These are phyloP conservation scores for Conticribra weissflogii DNA, from an alignment of 108 stramenopile genomes.

Conservation along the genomic window DNA sequence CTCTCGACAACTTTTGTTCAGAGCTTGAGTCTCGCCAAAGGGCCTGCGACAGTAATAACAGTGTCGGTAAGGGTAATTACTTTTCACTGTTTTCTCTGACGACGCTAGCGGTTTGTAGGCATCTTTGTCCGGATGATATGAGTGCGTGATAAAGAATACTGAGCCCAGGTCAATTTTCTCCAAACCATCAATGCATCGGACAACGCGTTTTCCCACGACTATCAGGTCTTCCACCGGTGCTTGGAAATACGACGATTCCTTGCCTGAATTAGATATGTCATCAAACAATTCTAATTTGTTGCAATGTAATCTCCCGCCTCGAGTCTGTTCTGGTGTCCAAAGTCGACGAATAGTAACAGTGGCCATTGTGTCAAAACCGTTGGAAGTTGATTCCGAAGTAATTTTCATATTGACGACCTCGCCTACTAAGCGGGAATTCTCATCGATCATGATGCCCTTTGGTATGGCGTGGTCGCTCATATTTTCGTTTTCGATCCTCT, in stretches of 20 bases:
- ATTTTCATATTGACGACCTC: constrained; percentile 61
- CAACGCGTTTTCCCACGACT: constrained; percentile 43
- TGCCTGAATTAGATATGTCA: neutral
- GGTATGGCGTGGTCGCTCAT: neutral
- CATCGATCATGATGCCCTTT: constrained; percentile 4
- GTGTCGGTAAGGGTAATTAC: neutral
- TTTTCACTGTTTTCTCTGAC: neutral
- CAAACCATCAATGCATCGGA: constrained; percentile 18
- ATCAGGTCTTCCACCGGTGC: constrained; percentile 65
- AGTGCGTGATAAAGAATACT: constrained; percentile 35
- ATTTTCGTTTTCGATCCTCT: constrained; percentile 1
- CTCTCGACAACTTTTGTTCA: no score
- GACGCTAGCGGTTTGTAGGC: constrained; percentile 29
- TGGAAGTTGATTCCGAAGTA: neutral
- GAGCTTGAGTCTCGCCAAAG: neutral
- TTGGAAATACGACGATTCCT: constrained; percentile 30
- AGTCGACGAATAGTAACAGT: constrained; percentile 61
- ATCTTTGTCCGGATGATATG: constrained; percentile 41
- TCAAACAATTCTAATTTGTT: constrained; percentile 60
- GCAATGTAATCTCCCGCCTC: constrained; percentile 42
- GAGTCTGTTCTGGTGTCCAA: constrained; percentile 67
- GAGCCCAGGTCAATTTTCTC: constrained; percentile 6
- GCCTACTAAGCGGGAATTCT: constrained; percentile 50
- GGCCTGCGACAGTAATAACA: neutral
- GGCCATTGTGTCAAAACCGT: constrained; percentile 47